A percentile compares a stretch with the other conserved stretches of the same genome.
Conservation (phyloP, 2,329 filamentous ascomycete genomes). For the Arthrobotrys sphaeroides region DNA sequence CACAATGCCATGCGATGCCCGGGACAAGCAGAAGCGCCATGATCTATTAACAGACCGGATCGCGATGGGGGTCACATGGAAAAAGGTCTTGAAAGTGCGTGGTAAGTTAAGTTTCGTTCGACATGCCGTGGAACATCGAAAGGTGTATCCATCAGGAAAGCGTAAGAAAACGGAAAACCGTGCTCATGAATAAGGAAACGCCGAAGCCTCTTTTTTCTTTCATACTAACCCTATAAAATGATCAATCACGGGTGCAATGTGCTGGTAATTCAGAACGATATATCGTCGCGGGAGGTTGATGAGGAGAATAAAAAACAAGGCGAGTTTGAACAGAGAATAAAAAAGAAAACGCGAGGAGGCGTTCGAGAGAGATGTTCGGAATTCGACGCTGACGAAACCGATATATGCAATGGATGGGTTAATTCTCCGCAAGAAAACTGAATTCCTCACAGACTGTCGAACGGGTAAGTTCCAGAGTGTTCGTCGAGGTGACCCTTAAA, state of each 20-base stretch:
- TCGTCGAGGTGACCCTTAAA: constrained; percentile 29
- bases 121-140: constrained; percentile 47
- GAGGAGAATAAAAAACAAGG: constrained; percentile 40
- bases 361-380: constrained; percentile 36
- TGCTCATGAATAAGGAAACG: constrained; percentile 11
- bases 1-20: constrained; percentile 19
- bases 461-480: constrained; percentile 5
- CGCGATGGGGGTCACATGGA: constrained; percentile 43
- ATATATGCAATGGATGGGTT: constrained; percentile 19
- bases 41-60: not conserved
- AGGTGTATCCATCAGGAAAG: constrained; percentile 43
- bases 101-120: constrained; percentile 24
- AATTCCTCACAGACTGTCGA: constrained; percentile 51
- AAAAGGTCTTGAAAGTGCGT: not conserved
- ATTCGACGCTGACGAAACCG: constrained; percentile 51
- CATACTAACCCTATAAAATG: constrained; percentile 52
- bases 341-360: constrained; percentile 30
- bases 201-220: constrained; percentile 16
- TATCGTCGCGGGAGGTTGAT: constrained; percentile 27
- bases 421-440: constrained; percentile 51
- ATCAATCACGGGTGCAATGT: constrained; percentile 44
- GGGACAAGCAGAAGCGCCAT: not conserved
- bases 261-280: constrained; percentile 18
- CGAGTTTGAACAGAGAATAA: constrained; percentile 27
- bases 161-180: constrained; percentile 45